Base-by-base conservation (phyloP, 306 rosid species). In the Prinsepia uniflora region DNA sequence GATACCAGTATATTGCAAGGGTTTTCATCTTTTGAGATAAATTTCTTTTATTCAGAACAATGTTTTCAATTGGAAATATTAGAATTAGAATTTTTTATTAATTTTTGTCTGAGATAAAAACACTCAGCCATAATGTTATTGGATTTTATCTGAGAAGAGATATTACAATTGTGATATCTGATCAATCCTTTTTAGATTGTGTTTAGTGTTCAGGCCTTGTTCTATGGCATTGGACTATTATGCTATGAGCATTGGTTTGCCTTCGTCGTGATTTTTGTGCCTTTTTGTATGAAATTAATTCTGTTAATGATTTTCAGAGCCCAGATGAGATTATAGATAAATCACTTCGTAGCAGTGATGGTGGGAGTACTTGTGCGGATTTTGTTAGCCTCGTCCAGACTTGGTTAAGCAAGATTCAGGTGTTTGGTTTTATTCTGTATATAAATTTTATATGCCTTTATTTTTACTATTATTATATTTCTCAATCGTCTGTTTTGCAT, bases 321-420 rank as follows among this genome's bases (percentile, higher is more conserved):
- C 97, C 87, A 76, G 99, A 91, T 10, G 99, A 91, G 89, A 95
- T 95, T 39, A 78, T 72, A 68, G 88, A 88, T 80, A 91, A 76
- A 77, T 85, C 96, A 80, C 96, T 95, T 75, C 67, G 62, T 41
- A 89, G 91, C 76, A 78, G 83, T 60, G 93, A 95, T 84, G 88
- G 92, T 48, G 78, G 82, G 69, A 79, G 81, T 60, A 85, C 81
- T 42, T 91, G 99, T 81, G 91, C 89, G 81, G 97, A 95, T 82
- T 91, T 95, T 81, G 89, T 89, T 72, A 81, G 86, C 84, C 79
- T 83, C 76, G 97, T 80, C 72, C 99, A 86, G 75, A 76, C 81
- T 68, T 95, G 97, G 97, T 77, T 95, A 76, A 88, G 69, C 85
- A 95, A 89, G 88, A 82, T 89, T 78, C 88, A 87, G 99, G 99